Evolutionary conservation across 2,329 filamentous ascomycete species (phyloP).

Genomic region (Hymenoscyphus scutula): DNA sequence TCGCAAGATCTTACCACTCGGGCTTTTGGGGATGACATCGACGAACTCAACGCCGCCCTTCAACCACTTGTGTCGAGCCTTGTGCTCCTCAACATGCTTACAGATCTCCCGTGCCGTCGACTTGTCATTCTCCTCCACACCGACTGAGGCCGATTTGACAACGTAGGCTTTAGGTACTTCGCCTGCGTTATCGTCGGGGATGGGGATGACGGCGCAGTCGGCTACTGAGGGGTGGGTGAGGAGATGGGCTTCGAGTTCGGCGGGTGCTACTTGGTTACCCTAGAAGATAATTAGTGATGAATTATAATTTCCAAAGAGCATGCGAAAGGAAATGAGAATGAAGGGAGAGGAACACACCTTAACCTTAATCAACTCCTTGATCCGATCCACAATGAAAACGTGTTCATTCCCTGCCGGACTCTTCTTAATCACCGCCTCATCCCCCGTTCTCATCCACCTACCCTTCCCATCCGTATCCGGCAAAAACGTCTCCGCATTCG

Average conservation of each 20-base stretch:
- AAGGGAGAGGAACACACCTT: conserved; percentile 47
- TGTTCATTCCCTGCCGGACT: conserved; percentile 67
- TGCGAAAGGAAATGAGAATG: no score
- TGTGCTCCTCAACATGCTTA: conserved; percentile 62
- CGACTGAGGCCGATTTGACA: conserved; percentile 25
- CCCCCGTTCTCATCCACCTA: conserved; percentile 79
- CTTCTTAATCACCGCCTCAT: conserved; percentile 53
- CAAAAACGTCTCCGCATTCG: conserved; percentile 76
- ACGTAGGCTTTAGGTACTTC: conserved; percentile 43
- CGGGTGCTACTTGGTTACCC: conserved; percentile 80
- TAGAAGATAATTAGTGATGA: no score
- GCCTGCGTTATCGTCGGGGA: conserved; percentile 60
- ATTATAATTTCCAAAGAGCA: no score
- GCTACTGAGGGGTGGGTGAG: conserved; percentile 72
- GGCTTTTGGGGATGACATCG: conserved; percentile 68
- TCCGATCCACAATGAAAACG: conserved; percentile 79
- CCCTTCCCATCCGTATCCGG: conserved; percentile 60
- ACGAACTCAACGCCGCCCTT: conserved; percentile 63
- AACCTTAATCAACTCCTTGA: conserved; percentile 76
- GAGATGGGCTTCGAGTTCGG: conserved; percentile 78
- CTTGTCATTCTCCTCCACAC: conserved; percentile 53
- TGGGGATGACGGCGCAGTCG: conserved; percentile 75
- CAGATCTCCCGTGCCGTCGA: conserved; percentile 51
- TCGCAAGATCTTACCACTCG: conserved; percentile 71
- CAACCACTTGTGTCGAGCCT: conserved; percentile 68